These are phyloP conservation scores for Penicillium coprophilum DNA, from an alignment of 495 filamentous ascomycete genomes.

Conservation along the genomic window DNA sequence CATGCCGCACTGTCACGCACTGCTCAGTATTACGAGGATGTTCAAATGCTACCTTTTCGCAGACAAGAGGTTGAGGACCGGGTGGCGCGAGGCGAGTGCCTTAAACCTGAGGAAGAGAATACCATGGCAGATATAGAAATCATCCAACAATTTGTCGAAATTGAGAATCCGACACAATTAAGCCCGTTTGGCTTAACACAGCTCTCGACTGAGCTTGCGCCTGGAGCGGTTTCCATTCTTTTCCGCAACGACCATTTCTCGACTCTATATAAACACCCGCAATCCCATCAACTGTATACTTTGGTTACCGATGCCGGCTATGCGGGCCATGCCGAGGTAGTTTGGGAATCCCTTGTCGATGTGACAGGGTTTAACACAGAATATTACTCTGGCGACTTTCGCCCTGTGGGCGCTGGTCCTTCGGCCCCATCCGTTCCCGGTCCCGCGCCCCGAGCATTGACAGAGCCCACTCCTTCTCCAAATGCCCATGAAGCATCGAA, in stretches of 20 bases:
- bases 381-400: conserved; percentile 89
- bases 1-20: conserved; percentile 67
- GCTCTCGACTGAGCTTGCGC: conserved; percentile 61
- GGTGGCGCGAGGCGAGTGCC: conserved; percentile 53
- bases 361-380: conserved; percentile 80
- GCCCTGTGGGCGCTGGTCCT: conserved; percentile 64
- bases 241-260: conserved; percentile 98
- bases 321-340: conserved; percentile 81
- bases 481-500: conserved; percentile 9
- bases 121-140: conserved; percentile 74
- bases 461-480: conserved; percentile 14
- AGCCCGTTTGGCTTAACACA: conserved; percentile 76
- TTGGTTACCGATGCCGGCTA: conserved; percentile 93
- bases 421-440: conserved; percentile 25
- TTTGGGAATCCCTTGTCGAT: conserved; percentile 93
- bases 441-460: conserved; percentile 34
- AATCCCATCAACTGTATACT: conserved; percentile 66
- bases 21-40: conserved; percentile 83
- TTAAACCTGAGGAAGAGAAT: conserved; percentile 63
- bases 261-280: conserved; percentile 81
- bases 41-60: conserved; percentile 80
- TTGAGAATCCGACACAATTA: conserved; percentile 78
- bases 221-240: conserved; percentile 79
- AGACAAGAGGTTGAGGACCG: conserved; percentile 87
- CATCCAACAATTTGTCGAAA: conserved; percentile 75